These are phyloP conservation scores for Penicillium cataractarum DNA, from an alignment of 495 filamentous ascomycete species.

Conservation along the genomic window DNA sequence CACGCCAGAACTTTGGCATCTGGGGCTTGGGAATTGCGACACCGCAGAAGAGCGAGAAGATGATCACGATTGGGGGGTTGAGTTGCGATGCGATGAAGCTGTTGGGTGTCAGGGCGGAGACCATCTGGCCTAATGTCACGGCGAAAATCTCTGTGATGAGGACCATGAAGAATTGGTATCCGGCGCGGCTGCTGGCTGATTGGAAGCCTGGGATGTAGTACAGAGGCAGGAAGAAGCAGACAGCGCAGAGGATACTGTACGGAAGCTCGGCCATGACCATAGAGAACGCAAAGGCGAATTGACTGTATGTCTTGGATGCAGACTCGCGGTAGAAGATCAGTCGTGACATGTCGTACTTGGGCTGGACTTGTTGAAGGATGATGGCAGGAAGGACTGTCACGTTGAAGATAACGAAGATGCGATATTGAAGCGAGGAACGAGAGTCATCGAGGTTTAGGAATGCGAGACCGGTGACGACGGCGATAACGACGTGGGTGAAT, in stretches of 20 bases:
- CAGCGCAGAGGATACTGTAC: constrained; percentile 73
- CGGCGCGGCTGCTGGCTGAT: constrained; percentile 58
- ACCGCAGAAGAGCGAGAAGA: constrained; percentile 82
- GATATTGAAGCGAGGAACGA: constrained; percentile 71
- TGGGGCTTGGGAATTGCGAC: constrained; percentile 75
- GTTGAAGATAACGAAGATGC: constrained; percentile 84
- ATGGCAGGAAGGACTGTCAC: constrained; percentile 75
- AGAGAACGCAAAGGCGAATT: constrained; percentile 69
- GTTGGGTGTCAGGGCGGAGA: constrained; percentile 69
- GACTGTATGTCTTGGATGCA: constrained; percentile 75
- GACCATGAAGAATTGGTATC: constrained; percentile 83
- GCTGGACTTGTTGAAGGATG: constrained; percentile 76
- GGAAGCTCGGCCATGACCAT: constrained; percentile 78
- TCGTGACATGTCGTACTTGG: constrained; percentile 74
- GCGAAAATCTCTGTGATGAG: constrained; percentile 76
- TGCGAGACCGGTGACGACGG: constrained; percentile 72
- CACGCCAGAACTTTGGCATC: constrained; percentile 77
- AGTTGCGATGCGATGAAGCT: constrained; percentile 71
- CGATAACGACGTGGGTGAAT: constrained; percentile 74
- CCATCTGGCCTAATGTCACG: constrained; percentile 70
- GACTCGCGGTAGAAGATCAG: constrained; percentile 79
- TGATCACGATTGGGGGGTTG: constrained; percentile 79
- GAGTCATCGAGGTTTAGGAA: constrained; percentile 72
- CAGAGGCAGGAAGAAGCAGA: constrained; percentile 72
- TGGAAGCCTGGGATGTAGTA: constrained; percentile 75